A percentile compares a stretch with the other conserved stretches of the same genome.
Evolutionary conservation across 2,329 filamentous ascomycete species (phyloP).

Genomic region (Aspergillus caelatus): DNA sequence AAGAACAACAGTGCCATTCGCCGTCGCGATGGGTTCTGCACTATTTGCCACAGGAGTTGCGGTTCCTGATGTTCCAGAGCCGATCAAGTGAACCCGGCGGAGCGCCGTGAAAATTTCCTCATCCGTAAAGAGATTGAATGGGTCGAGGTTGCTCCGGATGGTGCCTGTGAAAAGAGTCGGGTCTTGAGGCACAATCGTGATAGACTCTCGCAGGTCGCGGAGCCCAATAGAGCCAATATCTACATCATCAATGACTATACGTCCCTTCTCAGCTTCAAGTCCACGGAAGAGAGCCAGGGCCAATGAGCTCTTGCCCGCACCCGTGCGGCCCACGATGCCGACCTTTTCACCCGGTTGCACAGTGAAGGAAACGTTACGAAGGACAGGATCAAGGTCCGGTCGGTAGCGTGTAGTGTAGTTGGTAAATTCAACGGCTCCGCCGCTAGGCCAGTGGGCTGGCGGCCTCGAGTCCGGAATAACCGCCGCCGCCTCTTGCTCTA

Average conservation of each 20-base stretch:
- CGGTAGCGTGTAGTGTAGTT: constrained; percentile 89
- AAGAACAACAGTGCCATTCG: constrained; percentile 32
- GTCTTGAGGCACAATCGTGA: constrained; percentile 97
- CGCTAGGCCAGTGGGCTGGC: constrained; percentile 77
- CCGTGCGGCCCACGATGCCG: constrained; percentile 92
- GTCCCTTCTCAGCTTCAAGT: constrained; percentile 85
- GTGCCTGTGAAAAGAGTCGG: constrained; percentile 90
- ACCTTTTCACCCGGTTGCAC: constrained; percentile 88
- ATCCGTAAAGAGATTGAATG: constrained; percentile 85
- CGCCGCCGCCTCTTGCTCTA: constrained; percentile 86
- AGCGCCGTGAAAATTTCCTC: constrained; percentile 87
- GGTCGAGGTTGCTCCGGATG: constrained; percentile 88
- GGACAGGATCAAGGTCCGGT: constrained; percentile 80
- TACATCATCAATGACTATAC: constrained; percentile 87
- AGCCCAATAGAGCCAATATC: constrained; percentile 88
- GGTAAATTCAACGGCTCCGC: constrained; percentile 84
- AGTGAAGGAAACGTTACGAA: constrained; percentile 82
- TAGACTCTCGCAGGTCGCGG: constrained; percentile 87
- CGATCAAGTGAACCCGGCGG: constrained; percentile 83
- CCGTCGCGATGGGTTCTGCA: constrained; percentile 25
- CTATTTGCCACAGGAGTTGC: constrained; percentile 38
- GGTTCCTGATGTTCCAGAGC: constrained; percentile 37
- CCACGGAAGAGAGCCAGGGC: constrained; percentile 92
- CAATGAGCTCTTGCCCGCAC: constrained; percentile 94
- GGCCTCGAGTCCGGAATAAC: constrained; percentile 79